Percentiles rank a stretch among this genome's conserved stretches.
Conservation (phyloP, 1,139 yeast genomes). For the Hyphopichia wangnamkhiaoensis region DNA sequence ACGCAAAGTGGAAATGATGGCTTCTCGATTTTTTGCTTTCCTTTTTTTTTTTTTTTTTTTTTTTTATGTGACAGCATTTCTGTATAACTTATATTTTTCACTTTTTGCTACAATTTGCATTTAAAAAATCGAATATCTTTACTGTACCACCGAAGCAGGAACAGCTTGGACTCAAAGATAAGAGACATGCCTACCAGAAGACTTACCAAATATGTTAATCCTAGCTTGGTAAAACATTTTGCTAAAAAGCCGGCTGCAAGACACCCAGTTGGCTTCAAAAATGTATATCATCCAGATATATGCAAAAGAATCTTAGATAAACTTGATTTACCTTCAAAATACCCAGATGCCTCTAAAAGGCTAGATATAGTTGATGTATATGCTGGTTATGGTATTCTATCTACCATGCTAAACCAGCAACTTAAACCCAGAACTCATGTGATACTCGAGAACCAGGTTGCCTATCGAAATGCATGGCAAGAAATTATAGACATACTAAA, state of each 20-base stretch:
- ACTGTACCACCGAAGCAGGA: no score
- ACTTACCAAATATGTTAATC: neutral
- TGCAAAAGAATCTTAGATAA: conserved; percentile 45
- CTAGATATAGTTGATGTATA: conserved; percentile 68
- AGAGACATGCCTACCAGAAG: no score
- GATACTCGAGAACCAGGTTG: conserved; percentile 53
- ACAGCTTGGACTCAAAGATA: no score
- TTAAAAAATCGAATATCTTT: no score
- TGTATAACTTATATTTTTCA: no score
- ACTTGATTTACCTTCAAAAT: conserved; percentile 40
- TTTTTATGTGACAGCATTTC: neutral
- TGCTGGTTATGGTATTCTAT: conserved; percentile 55
- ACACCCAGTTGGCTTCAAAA: conserved; percentile 22
- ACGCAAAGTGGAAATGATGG: no score
- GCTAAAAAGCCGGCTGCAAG: conserved; percentile 18
- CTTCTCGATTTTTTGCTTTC: neutral
- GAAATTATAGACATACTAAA: conserved; percentile 22
- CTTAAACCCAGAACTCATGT: conserved; percentile 63
- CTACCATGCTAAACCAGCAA: conserved; percentile 55
- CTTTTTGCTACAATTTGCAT: no score
- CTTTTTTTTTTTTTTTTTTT: no score
- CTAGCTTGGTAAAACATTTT: conserved; percentile 1
- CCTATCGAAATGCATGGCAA: conserved; percentile 32
- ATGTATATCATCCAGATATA: conserved; percentile 22
- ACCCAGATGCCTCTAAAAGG: conserved; percentile 37